Conservation (phyloP, 768 basidiomycete species). For the Pleurotus giganteus region DNA sequence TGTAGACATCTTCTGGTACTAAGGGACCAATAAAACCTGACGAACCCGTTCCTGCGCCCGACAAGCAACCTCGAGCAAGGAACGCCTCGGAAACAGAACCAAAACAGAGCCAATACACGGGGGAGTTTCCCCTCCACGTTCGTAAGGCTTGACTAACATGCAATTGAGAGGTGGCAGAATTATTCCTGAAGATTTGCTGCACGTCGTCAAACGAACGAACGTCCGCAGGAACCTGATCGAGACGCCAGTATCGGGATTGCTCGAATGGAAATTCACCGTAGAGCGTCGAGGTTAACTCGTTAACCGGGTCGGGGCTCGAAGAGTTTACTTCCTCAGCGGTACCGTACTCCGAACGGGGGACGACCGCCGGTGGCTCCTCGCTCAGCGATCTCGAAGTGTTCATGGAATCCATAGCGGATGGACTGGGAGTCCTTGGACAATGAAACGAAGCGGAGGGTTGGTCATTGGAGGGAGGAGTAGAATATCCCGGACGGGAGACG, state of each 20-base stretch:
- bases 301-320: neutral
- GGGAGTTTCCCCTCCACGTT: neutral
- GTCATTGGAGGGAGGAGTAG: neutral
- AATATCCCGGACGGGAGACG: neutral
- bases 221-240: neutral
- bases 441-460: neutral
- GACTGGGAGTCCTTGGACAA: neutral
- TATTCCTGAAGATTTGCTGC: neutral
- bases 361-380: neutral
- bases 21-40: too few species aligned
- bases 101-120: neutral
- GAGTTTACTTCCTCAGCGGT: neutral
- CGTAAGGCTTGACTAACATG: neutral
- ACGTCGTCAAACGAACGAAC: neutral
- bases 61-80: neutral
- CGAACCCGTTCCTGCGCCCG: too few species aligned
- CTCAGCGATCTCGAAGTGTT: too few species aligned
- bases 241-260: neutral
- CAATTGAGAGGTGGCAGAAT: neutral
- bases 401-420: too few species aligned
- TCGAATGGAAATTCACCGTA: neutral
- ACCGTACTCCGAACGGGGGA: neutral
- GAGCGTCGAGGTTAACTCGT: neutral
- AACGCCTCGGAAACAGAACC: neutral
- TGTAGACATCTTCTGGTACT: too few species aligned